phyloP scores from a whole-genome alignment of 2,329 filamentous ascomycete genomes.

The Chaetomiaceae sp. region DNA sequence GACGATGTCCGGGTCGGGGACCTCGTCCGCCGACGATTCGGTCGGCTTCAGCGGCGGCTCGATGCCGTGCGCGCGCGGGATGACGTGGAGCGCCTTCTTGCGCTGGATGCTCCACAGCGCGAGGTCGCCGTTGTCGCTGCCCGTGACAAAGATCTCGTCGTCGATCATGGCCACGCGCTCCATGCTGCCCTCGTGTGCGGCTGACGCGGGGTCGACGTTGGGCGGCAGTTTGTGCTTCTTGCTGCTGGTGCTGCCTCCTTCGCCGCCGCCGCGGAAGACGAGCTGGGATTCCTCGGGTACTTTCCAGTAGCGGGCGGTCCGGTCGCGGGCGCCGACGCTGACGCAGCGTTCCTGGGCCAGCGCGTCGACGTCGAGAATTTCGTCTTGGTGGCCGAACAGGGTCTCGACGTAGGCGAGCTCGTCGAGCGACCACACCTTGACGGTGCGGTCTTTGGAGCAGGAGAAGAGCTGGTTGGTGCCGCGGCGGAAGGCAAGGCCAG shows the following conservation, averaged over 20 bases:
- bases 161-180: constrained; percentile 89
- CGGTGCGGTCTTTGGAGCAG: constrained; percentile 81
- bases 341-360: constrained; percentile 83
- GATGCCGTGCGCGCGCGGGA: constrained; percentile 78
- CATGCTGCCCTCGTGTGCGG: constrained; percentile 76
- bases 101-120: constrained; percentile 85
- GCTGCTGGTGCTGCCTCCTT: constrained; percentile 42
- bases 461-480: constrained; percentile 92
- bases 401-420: constrained; percentile 94
- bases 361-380: constrained; percentile 77
- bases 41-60: constrained; percentile 65
- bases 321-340: constrained; percentile 83
- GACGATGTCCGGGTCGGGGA: constrained; percentile 56
- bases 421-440: constrained; percentile 92
- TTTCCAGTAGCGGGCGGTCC: constrained; percentile 92
- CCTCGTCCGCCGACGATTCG: constrained; percentile 66
- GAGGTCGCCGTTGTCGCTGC: constrained; percentile 83
- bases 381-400: constrained; percentile 91
- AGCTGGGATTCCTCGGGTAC: constrained; percentile 93
- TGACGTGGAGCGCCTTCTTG: constrained; percentile 85
- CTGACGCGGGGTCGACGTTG: constrained; percentile 44
- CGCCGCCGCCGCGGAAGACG: constrained; percentile 76
- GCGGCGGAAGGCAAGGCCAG: constrained; percentile 76
- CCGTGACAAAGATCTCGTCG: constrained; percentile 85
- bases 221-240: constrained; percentile 40